Percentiles rank a stretch among this genome's conserved stretches.
These are phyloP conservation scores for Syzygium malaccense DNA, from an alignment of 441 rosid genomes.

Conservation along the genomic window DNA sequence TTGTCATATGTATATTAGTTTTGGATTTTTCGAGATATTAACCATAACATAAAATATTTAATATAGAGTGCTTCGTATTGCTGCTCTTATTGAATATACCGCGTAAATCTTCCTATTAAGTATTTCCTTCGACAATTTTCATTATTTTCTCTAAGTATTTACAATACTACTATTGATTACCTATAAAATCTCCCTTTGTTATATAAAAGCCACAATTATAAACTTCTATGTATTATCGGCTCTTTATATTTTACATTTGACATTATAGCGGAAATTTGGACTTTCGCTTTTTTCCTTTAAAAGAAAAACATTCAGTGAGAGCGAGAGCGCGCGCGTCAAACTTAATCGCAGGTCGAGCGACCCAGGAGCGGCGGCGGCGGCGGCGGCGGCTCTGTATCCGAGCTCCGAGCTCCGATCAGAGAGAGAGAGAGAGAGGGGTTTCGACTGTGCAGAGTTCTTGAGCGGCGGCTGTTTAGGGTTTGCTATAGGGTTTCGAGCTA, in stretches of 20 bases:
- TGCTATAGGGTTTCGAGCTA: not conserved
- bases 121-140: not conserved
- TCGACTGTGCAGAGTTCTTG: not conserved
- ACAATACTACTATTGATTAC: no score
- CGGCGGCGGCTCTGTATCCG: not conserved
- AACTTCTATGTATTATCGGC: fast-evolving
- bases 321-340: not conserved
- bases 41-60: not conserved
- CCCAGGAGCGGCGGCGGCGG: not conserved
- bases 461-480: not conserved
- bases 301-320: not conserved
- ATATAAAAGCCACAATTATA: no score
- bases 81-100: no score
- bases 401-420: not conserved
- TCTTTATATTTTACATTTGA: no score
- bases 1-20: no score
- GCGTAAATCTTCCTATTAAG: not conserved
- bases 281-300: not conserved
- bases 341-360: not conserved
- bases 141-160: no score
- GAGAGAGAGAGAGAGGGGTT: not conserved
- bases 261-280: not conserved
- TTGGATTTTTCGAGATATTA: fast-evolving
- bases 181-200: not conserved
- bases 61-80: no score